Conservation (phyloP, 805 yeast species). For the Yamadazyma akitaensis region DNA sequence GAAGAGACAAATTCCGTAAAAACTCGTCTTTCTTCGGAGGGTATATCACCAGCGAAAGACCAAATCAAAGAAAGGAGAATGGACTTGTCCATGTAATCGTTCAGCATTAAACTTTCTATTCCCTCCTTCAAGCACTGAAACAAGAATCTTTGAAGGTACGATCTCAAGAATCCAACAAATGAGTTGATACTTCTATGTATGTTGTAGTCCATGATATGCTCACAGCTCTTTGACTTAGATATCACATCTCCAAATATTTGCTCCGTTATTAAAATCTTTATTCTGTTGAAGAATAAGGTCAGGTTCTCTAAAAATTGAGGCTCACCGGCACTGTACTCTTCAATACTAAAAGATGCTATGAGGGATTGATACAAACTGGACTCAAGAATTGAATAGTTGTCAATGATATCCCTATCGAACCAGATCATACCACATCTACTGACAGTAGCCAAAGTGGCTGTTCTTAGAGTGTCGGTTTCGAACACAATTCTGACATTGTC, state of each 20-base stretch:
- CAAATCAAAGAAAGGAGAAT: conserved; percentile 46
- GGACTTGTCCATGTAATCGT: conserved; percentile 29
- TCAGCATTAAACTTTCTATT: background rate
- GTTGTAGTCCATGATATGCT: conserved; percentile 54
- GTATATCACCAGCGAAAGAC: conserved; percentile 64
- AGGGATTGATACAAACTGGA: background rate
- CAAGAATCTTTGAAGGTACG: conserved; percentile 28
- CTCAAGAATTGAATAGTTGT: conserved; percentile 2
- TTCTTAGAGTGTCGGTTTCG: conserved; percentile 64
- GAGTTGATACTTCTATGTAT: conserved; percentile 35
- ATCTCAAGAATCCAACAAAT: conserved; percentile 36
- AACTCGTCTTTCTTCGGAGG: conserved; percentile 31
- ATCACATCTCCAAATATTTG: background rate
- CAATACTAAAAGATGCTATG: background rate
- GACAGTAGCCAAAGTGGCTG: conserved; percentile 87
- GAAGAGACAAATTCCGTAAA: conserved; percentile 31
- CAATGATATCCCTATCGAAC: conserved; percentile 39
- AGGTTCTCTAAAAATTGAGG: background rate
- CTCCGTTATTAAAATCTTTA: background rate
- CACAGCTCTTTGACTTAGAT: conserved; percentile 10
- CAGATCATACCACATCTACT: conserved; percentile 90
- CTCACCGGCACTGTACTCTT: conserved; percentile 3
- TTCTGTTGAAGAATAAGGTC: background rate
- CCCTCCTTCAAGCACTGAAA: conserved; percentile 1
- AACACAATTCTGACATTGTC: conserved; percentile 62